phyloP scores from a whole-genome alignment of 1,284 basidiomycete species.

The Erythrobasidium hasegawianum region DNA sequence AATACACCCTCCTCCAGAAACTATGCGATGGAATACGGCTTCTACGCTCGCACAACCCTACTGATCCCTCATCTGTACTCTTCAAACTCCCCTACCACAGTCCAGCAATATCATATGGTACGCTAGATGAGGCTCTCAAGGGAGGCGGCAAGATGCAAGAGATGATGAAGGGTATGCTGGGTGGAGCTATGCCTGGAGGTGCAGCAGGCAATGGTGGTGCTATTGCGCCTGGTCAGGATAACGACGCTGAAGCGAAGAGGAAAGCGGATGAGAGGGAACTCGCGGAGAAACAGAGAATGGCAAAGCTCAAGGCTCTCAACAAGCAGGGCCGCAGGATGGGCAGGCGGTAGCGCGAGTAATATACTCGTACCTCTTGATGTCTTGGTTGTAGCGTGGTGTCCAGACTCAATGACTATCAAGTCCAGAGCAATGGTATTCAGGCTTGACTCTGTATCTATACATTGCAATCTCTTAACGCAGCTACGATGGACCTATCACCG shows the following conservation, averaged over 20 bases:
- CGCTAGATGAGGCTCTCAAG: conserved; percentile 27
- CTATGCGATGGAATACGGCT: conserved; percentile 18
- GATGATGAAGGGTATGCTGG: conserved; percentile 35
- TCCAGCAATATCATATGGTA: conserved; percentile 27
- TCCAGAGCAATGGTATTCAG: too few species aligned
- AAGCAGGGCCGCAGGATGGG: conserved; percentile 32
- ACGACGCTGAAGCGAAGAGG: conserved; percentile 30
- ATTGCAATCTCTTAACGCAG: too few species aligned
- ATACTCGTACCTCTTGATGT: too few species aligned
- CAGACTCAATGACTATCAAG: too few species aligned
- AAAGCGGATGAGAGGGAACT: conserved; percentile 19
- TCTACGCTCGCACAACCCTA: conserved; percentile 13
- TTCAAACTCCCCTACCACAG: conserved; percentile 29
- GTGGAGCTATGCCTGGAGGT: neutral
- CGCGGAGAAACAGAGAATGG: conserved; percentile 32
- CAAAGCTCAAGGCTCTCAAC: conserved; percentile 30
- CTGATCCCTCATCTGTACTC: neutral
- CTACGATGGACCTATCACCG: conserved; percentile 38
- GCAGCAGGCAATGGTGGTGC: neutral
- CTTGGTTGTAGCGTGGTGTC: too few species aligned
- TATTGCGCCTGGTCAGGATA: conserved; percentile 6
- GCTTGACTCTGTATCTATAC: too few species aligned
- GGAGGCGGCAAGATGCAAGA: conserved; percentile 32
- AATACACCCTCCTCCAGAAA: conserved; percentile 27
- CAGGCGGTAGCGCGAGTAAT: conserved; percentile 22